These are phyloP conservation scores for Tuber brumale DNA, from an alignment of 495 filamentous ascomycete genomes.

Conservation along the genomic window DNA sequence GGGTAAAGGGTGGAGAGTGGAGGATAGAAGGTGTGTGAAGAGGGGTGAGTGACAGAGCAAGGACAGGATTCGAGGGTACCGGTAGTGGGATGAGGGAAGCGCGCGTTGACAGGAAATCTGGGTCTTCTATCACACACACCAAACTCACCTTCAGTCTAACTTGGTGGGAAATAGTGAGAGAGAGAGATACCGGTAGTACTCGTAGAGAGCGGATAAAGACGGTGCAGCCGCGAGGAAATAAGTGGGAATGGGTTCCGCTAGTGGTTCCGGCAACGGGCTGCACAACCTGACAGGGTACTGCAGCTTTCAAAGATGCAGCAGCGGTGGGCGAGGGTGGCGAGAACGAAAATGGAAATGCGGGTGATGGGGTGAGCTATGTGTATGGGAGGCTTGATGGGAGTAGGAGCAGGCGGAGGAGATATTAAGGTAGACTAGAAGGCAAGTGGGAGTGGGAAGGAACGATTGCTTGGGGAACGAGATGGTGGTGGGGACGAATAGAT, in stretches of 20 bases:
- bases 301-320: conserved; percentile 4
- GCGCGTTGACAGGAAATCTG: background rate
- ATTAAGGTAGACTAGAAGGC: background rate
- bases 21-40: background rate
- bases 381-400: background rate
- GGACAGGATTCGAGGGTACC: background rate
- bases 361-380: background rate
- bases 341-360: background rate
- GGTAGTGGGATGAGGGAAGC: background rate
- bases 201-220: background rate
- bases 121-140: conserved; percentile 4
- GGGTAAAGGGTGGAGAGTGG: background rate
- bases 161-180: background rate
- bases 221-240: background rate
- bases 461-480: conserved; percentile 1
- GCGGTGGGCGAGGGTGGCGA: background rate
- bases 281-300: background rate
- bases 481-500: background rate
- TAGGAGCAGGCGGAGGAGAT: background rate
- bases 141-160: background rate
- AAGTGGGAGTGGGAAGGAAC: background rate
- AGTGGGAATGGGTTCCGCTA: background rate
- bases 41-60: background rate
- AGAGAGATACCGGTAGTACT: background rate
- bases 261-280: background rate